Base-by-base conservation (phyloP, 164 flowering plant species). In the Vitis cinerea region DNA sequence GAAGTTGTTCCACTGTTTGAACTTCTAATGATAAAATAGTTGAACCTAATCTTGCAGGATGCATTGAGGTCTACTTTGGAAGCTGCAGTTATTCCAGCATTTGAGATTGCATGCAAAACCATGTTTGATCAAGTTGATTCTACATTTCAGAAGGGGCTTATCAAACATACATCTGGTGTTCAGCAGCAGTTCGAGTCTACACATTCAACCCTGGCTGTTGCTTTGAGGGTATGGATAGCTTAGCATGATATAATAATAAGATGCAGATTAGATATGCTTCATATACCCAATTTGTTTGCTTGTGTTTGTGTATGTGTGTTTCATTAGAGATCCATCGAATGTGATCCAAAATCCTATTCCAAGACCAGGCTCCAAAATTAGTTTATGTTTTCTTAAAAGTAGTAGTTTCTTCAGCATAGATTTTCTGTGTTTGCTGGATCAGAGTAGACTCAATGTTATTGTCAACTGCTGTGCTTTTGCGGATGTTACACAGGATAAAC, bases 91-190 rank as follows among this genome's bases (percentile, higher is more conserved):
- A 75, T 93, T 71, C 98, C 97, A 11, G 88, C 97, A 29, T 91
- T 93, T 77, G 98, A 93, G 83, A 74, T 77, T 80, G 83, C 97
- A 55, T 93, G 98, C 86, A 86, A 84, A 80, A 81, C 83, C 56
- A 86, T 90, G 94, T 91, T 93, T 83, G 97, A 88, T 78, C 98
- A 93, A 79, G 81, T 93, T 66, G 91, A 91, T 76, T 66, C 85
- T 51, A 79, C 90, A 66, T 87, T 90, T 67, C 92, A 86, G 77
- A 90, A 83, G 71, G 98, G 97, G 54, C 78, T 93, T 79, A 65
- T 63, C 12, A 85, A 93, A 67, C 94, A 91, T 75, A 74, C 86
- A 31, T 54, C 80, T 74, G 83, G 86, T 19, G 79, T 81, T 50
- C 93, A 82, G 66, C 89, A 90, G 75, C 93, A 91, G 62, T 81